Conservation (phyloP, 139 green algal species). For the Chlamydomonas asymmetrica region DNA sequence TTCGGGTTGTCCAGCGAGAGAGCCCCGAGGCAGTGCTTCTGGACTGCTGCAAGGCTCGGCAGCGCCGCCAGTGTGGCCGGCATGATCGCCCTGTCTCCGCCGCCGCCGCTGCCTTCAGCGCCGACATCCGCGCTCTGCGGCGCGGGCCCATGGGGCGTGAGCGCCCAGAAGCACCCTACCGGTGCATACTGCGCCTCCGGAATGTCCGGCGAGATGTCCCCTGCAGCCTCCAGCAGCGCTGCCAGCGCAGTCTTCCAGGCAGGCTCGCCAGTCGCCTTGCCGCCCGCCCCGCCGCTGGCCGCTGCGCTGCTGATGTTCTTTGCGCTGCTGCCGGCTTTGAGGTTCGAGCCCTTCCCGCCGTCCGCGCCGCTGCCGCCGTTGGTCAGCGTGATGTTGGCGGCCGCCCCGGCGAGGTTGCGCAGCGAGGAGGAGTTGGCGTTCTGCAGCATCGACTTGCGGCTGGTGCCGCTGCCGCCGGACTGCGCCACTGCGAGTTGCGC, state of each 20-base stretch:
- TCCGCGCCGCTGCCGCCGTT: too few relatives aligned
- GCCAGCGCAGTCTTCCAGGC: too few relatives aligned
- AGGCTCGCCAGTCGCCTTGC: too few relatives aligned
- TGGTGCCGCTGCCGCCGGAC: too few relatives aligned
- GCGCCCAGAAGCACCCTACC: neutral
- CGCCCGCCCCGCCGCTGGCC: too few relatives aligned
- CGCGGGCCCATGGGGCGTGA: neutral
- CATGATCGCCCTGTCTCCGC: neutral
- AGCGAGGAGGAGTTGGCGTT: too few relatives aligned
- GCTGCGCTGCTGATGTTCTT: too few relatives aligned
- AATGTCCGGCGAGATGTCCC: neutral
- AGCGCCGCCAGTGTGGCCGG: neutral
- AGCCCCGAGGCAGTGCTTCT: neutral
- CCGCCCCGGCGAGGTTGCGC: too few relatives aligned
- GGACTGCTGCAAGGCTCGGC: neutral
- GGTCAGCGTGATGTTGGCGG: too few relatives aligned
- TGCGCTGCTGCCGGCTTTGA: too few relatives aligned
- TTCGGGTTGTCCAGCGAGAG: neutral
- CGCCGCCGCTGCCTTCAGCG: neutral
- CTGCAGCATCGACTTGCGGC: too few relatives aligned
- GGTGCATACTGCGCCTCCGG: neutral
- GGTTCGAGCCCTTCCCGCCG: too few relatives aligned
- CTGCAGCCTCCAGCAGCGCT: neutral
- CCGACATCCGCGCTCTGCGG: conserved; percentile 4
- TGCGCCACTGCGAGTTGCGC: neutral